phyloP scores from a whole-genome alignment of 495 filamentous ascomycete genomes.

The Cetradonia linearis region DNA sequence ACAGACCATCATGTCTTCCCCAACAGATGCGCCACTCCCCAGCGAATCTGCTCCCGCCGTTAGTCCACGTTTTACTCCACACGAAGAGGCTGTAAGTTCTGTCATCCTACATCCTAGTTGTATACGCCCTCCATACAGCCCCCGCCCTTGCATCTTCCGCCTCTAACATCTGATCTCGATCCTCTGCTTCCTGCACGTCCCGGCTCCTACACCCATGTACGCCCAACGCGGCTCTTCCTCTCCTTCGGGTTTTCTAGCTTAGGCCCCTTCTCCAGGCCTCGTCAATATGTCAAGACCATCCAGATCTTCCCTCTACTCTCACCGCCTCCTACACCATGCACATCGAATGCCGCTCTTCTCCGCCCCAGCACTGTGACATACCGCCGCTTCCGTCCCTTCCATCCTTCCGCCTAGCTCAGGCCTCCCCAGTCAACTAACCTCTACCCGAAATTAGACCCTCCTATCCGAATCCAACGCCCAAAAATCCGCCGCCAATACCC shows the following conservation, averaged over 20 bases:
- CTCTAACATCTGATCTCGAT: not conserved
- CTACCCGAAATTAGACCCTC: constrained; percentile 42
- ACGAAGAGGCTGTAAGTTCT: constrained; percentile 60
- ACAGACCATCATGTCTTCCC: constrained; percentile 2
- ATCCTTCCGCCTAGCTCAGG: not conserved
- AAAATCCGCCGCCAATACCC: constrained; percentile 66
- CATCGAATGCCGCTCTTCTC: not conserved
- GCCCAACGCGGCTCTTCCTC: not conserved
- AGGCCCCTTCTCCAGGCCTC: too few relatives aligned
- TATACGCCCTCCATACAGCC: not conserved
- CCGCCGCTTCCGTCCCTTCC: too few relatives aligned
- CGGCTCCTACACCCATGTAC: not conserved
- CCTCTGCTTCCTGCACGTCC: not conserved
- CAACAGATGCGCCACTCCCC: not conserved
- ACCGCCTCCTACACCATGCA: not conserved
- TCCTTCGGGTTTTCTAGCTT: not conserved
- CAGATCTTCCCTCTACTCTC: not conserved
- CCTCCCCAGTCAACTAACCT: too few relatives aligned
- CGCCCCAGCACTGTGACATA: not conserved
- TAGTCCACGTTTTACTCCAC: constrained; percentile 22
- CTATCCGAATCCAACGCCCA: constrained; percentile 61
- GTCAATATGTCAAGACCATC: too few relatives aligned
- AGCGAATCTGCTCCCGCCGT: constrained; percentile 6
- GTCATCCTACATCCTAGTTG: not conserved
- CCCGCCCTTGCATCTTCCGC: not conserved